These are phyloP conservation scores for Cercospora sp. DNA, from an alignment of 2,329 filamentous ascomycete genomes.

Conservation along the genomic window DNA sequence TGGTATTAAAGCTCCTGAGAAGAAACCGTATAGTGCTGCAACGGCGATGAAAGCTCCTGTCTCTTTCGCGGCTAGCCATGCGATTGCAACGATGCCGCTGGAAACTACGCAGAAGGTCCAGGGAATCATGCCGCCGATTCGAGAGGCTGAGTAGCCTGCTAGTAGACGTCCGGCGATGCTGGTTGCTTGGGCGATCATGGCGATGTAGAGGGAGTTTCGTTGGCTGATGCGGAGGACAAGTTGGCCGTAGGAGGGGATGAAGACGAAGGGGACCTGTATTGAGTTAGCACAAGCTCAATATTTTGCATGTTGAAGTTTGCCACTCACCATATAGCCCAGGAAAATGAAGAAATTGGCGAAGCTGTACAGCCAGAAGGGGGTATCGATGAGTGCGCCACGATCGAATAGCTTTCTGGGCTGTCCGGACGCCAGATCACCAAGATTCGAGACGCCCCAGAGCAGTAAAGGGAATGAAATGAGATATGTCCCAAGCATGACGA, in stretches of 20 bases:
- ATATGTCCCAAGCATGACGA: conserved; percentile 56
- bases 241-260: conserved; percentile 44
- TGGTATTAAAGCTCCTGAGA: conserved; percentile 48
- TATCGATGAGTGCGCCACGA: conserved; percentile 42
- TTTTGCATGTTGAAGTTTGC: background rate
- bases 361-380: conserved; percentile 43
- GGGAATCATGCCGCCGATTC: conserved; percentile 56
- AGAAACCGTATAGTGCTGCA: conserved; percentile 48
- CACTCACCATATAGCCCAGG: conserved; percentile 12
- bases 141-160: conserved; percentile 52
- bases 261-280: conserved; percentile 43
- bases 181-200: conserved; percentile 60
- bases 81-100: conserved; percentile 53
- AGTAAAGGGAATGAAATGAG: conserved; percentile 40
- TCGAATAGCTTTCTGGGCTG: conserved; percentile 42
- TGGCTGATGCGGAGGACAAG: conserved; percentile 46
- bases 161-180: conserved; percentile 57
- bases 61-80: conserved; percentile 56
- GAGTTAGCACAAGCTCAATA: background rate
- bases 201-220: conserved; percentile 53
- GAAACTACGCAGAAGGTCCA: conserved; percentile 53
- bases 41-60: conserved; percentile 45
- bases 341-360: conserved; percentile 39
- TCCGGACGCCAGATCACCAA: conserved; percentile 35
- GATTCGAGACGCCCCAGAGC: conserved; percentile 39